Percentiles rank a stretch among this genome's conserved stretches.
phyloP scores from a whole-genome alignment of 176 grass and related monocot species.

The Carex kokanica region DNA sequence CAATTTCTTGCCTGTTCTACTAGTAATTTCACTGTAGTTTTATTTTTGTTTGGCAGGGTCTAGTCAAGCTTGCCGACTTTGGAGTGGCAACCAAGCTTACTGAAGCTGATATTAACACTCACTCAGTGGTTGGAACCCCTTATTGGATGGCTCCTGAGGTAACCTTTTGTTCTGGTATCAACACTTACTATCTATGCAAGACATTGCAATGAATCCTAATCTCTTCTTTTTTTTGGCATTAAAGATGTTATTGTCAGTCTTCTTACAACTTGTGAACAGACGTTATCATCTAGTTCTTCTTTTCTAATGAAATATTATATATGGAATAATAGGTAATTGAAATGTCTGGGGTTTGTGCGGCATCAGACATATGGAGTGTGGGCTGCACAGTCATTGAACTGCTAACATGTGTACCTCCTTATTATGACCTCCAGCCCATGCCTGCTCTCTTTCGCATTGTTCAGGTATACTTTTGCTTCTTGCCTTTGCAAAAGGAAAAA shows the following conservation, averaged over 20 bases:
- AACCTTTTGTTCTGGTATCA: slow-evolving; percentile 17
- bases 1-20: slow-evolving; percentile 24
- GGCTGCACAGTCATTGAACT: slow-evolving; percentile 98
- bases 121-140: slow-evolving; percentile 97
- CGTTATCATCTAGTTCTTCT: background rate
- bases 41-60: slow-evolving; percentile 49
- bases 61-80: slow-evolving; percentile 99
- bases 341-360: slow-evolving; percentile 96
- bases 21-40: slow-evolving; percentile 17
- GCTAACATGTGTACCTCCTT: slow-evolving; percentile 90
- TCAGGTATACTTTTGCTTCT: slow-evolving; percentile 50
- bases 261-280: background rate
- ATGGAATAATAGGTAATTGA: slow-evolving; percentile 70
- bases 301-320: background rate
- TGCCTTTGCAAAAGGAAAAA: background rate
- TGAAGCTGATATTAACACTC: slow-evolving; percentile 97
- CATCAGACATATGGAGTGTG: slow-evolving; percentile 99
- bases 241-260: background rate
- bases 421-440: slow-evolving; percentile 99
- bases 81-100: slow-evolving; percentile 98
- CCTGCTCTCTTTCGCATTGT: slow-evolving; percentile 99
- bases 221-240: background rate
- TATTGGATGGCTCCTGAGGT: slow-evolving; percentile 99
- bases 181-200: background rate
- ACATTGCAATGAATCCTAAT: background rate